Evolutionary conservation across 1,284 basidiomycete species (phyloP).

Genomic region (Sporisorium reilianum): DNA sequence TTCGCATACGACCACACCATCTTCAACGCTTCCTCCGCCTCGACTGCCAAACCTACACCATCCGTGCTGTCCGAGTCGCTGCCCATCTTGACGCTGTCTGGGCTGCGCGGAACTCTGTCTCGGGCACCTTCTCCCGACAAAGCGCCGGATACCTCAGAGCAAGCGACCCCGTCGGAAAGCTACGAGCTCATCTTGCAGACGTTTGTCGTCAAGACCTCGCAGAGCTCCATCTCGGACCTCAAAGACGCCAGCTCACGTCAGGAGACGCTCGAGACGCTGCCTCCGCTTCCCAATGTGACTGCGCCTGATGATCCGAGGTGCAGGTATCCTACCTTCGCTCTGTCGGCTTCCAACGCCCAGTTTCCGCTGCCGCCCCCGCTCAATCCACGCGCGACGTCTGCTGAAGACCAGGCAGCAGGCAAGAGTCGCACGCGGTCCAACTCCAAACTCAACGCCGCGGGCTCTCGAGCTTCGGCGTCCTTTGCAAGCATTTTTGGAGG

Average conservation of each 20-base stretch:
- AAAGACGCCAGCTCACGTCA: constrained; percentile 73
- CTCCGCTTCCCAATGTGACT: constrained; percentile 71
- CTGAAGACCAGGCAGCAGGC: constrained; percentile 12
- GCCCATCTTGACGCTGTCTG: constrained; percentile 78
- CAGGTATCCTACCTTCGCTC: constrained; percentile 15
- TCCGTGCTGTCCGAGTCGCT: neutral
- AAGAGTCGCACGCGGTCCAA: constrained; percentile 23
- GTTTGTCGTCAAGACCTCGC: constrained; percentile 16
- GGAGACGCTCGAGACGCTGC: constrained; percentile 70
- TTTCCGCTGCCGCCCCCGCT: constrained; percentile 79
- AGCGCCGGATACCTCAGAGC: neutral
- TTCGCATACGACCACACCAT: constrained; percentile 75
- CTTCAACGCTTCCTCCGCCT: constrained; percentile 70
- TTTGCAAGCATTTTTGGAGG: constrained; percentile 52
- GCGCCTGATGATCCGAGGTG: constrained; percentile 50
- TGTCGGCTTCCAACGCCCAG: constrained; percentile 71
- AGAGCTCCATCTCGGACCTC: constrained; percentile 70
- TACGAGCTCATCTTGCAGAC: constrained; percentile 17
- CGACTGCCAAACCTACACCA: neutral
- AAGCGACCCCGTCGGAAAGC: neutral
- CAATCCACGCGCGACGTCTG: constrained; percentile 43
- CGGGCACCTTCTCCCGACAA: constrained; percentile 34
- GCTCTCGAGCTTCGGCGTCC: constrained; percentile 34
- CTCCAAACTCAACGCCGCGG: constrained; percentile 21
- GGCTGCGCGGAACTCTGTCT: constrained; percentile 78